A percentile compares a stretch with the other conserved stretches of the same genome.
These are phyloP conservation scores for Colletotrichum melonis DNA, from an alignment of 2,329 filamentous ascomycete species.

Conservation along the genomic window DNA sequence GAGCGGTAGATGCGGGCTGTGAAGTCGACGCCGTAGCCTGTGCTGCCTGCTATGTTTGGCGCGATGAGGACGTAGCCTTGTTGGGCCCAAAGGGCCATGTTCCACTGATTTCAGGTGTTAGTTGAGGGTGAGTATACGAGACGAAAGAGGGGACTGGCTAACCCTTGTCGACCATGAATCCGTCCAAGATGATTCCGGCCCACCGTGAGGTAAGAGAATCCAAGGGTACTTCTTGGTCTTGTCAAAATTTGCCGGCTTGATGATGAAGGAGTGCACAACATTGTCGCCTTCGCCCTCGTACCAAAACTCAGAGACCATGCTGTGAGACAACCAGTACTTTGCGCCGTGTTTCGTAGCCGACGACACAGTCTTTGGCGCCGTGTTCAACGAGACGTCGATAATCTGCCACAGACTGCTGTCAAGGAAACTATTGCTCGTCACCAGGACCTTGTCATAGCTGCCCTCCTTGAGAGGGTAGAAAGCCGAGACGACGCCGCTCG, in stretches of 20 bases:
- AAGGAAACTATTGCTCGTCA: constrained; percentile 50
- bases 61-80: constrained; percentile 70
- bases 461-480: constrained; percentile 43
- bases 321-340: constrained; percentile 46
- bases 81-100: constrained; percentile 67
- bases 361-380: constrained; percentile 43
- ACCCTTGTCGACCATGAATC: constrained; percentile 62
- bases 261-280: constrained; percentile 51
- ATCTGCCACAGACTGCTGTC: constrained; percentile 53
- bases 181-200: constrained; percentile 59
- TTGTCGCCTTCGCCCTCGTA: constrained; percentile 50
- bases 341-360: constrained; percentile 45
- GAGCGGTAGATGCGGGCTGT: constrained; percentile 54
- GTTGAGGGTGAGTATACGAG: not conserved
- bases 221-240: constrained; percentile 50
- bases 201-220: constrained; percentile 51
- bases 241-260: constrained; percentile 52
- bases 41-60: constrained; percentile 69
- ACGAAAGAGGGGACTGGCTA: constrained; percentile 31
- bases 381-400: constrained; percentile 39
- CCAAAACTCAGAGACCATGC: constrained; percentile 55
- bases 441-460: constrained; percentile 45
- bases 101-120: constrained; percentile 53
- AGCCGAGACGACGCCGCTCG: constrained; percentile 41
- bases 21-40: constrained; percentile 62